Conservation (phyloP, 345 rosid species). For the Firmiana major region DNA sequence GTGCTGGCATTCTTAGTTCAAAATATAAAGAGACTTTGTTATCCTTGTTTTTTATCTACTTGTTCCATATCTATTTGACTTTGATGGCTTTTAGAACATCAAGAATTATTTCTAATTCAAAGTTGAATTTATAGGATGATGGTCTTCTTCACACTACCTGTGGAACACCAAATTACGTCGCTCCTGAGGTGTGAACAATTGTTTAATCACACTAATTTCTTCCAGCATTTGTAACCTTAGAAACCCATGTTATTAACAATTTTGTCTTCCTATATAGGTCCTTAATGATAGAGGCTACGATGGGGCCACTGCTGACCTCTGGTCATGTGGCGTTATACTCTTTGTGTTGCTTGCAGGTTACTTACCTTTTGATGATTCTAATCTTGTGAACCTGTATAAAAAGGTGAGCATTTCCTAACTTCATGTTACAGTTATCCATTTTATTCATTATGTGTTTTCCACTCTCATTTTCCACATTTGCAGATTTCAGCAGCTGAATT, state of each 20-base stretch:
- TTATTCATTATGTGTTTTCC: constrained; percentile 16
- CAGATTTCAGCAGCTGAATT: constrained; percentile 95
- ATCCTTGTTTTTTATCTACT: neutral
- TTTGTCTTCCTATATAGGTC: constrained; percentile 49
- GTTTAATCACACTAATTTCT: constrained; percentile 10
- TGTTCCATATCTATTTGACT: neutral
- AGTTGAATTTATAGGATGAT: constrained; percentile 58
- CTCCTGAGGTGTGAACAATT: constrained; percentile 75
- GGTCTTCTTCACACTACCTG: constrained; percentile 97
- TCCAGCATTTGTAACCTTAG: neutral
- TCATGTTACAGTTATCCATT: constrained; percentile 9
- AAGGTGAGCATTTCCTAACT: constrained; percentile 64
- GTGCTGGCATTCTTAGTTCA: neutral
- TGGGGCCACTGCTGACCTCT: constrained; percentile 93
- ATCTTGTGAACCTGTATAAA: constrained; percentile 88
- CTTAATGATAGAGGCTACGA: constrained; percentile 93
- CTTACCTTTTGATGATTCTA: constrained; percentile 99
- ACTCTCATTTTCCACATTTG: constrained; percentile 9
- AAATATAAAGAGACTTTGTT: neutral
- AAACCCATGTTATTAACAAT: neutral
- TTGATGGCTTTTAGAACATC: constrained; percentile 2
- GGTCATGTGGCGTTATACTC: constrained; percentile 98
- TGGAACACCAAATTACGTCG: constrained; percentile 97
- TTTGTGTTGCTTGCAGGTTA: constrained; percentile 96
- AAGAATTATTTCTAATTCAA: constrained; percentile 19